Evolutionary conservation across 2,329 filamentous ascomycete species (phyloP).

Genomic region (Reticulascus tulasneorum): DNA sequence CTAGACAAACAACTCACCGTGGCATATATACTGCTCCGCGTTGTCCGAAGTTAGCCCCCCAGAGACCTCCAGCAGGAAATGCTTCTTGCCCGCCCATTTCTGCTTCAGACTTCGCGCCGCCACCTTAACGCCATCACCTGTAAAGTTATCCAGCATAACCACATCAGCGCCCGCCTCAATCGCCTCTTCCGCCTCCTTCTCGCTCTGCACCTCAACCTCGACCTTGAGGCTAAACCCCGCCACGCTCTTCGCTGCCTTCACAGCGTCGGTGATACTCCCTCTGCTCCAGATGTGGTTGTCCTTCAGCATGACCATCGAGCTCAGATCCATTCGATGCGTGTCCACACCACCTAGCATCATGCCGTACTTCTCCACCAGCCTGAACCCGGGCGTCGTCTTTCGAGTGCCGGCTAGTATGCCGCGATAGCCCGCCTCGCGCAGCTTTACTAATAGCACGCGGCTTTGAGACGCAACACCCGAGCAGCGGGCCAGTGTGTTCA

Average conservation of each 20-base stretch:
- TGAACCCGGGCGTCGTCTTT: constrained; percentile 95
- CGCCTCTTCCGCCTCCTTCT: constrained; percentile 86
- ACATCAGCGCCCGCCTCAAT: constrained; percentile 89
- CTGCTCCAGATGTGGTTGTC: constrained; percentile 97
- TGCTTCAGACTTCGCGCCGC: constrained; percentile 75
- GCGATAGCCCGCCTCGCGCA: constrained; percentile 66
- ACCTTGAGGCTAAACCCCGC: constrained; percentile 91
- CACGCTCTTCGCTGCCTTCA: constrained; percentile 75
- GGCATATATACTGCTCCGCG: constrained; percentile 73
- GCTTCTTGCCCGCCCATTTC: constrained; percentile 69
- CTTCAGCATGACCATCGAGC: constrained; percentile 97
- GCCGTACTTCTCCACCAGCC: constrained; percentile 95
- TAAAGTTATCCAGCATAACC: constrained; percentile 97
- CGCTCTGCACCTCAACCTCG: constrained; percentile 89
- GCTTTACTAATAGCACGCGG: constrained; percentile 47
- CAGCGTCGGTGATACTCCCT: constrained; percentile 80
- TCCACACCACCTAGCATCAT: constrained; percentile 94
- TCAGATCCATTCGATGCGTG: constrained; percentile 85
- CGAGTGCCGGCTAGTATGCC: constrained; percentile 89
- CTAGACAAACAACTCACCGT: constrained; percentile 46
- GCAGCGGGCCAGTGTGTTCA: constrained; percentile 87
- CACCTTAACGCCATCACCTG: constrained; percentile 68
- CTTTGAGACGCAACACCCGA: constrained; percentile 81
- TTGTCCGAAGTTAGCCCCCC: constrained; percentile 85
- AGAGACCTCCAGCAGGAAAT: constrained; percentile 86